A percentile compares a stretch with the other conserved stretches of the same genome.
Evolutionary conservation across 148 eudicot genomes (phyloP).

Genomic region (Chenopodium quinoa): DNA sequence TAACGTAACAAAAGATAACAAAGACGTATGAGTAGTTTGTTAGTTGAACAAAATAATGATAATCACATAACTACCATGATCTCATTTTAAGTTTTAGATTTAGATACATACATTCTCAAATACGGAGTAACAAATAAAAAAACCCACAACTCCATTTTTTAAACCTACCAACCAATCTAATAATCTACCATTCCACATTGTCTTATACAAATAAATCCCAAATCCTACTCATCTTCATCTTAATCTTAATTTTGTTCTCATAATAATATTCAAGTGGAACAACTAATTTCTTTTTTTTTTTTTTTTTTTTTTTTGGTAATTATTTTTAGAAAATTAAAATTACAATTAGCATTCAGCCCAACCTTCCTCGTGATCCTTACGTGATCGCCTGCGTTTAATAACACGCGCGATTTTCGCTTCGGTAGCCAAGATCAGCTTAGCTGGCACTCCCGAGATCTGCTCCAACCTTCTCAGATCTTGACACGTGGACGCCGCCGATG

Average conservation of each 20-base stretch:
- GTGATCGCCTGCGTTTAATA: slow-evolving; percentile 17
- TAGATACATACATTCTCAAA: not conserved
- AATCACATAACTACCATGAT: not conserved
- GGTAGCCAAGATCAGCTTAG: slow-evolving; percentile 44
- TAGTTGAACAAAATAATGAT: not conserved
- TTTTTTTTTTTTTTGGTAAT: not conserved
- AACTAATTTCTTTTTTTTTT: not conserved
- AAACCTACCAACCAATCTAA: slow-evolving; percentile 13
- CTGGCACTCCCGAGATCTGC: slow-evolving; percentile 63
- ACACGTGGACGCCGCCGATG: slow-evolving; percentile 19
- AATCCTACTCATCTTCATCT: not conserved
- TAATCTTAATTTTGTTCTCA: not conserved
- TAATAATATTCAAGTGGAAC: not conserved
- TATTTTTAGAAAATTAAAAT: not conserved
- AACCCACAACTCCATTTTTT: not conserved
- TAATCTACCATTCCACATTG: not conserved
- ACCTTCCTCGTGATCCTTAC: slow-evolving; percentile 46
- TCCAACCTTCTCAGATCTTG: slow-evolving; percentile 45
- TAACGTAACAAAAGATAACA: too few species aligned
- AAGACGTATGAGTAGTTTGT: too few species aligned
- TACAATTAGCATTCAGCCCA: slow-evolving; percentile 49
- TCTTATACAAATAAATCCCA: too few species aligned
- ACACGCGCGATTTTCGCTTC: slow-evolving; percentile 40
- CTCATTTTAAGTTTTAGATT: not conserved
- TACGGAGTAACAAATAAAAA: not conserved